Conservation (phyloP, 2,329 filamentous ascomycete species). For the Penicillium sp. region DNA sequence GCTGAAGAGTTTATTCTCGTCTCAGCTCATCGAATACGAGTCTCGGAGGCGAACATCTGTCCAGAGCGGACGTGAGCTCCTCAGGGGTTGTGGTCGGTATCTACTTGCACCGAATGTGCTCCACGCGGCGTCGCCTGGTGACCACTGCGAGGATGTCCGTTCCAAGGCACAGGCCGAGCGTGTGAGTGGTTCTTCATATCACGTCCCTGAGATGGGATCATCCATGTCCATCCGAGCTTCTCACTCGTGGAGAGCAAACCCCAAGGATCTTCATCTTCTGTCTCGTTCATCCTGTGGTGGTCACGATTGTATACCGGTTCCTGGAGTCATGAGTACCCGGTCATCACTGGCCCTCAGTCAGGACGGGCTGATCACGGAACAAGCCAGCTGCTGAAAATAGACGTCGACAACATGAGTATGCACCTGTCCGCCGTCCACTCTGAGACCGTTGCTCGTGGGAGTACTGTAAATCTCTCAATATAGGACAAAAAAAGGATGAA, state of each 20-base stretch:
- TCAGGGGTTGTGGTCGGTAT: too few species aligned
- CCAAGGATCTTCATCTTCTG: slow-evolving; percentile 1
- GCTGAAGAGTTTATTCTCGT: not conserved
- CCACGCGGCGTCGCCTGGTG: slow-evolving; percentile 20
- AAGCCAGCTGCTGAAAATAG: too few species aligned
- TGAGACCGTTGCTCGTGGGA: too few species aligned
- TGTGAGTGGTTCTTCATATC: slow-evolving; percentile 1
- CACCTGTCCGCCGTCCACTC: too few species aligned
- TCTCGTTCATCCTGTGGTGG: not conserved
- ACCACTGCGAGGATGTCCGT: slow-evolving; percentile 8
- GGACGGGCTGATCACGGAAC: too few species aligned
- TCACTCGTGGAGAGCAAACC: not conserved
- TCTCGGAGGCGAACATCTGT: not conserved
- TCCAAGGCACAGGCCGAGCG: slow-evolving; percentile 15
- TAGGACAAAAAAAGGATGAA: too few species aligned
- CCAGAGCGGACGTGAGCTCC: too few species aligned
- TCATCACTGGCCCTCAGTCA: not conserved
- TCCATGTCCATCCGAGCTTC: slow-evolving; percentile 1
- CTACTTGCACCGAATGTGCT: not conserved
- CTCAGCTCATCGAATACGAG: not conserved
- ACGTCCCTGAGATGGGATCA: slow-evolving; percentile 2
- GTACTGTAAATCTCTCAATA: too few species aligned
- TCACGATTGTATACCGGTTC: not conserved
- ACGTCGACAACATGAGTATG: too few species aligned
- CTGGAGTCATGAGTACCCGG: too few species aligned